phyloP scores from a whole-genome alignment of 495 filamentous ascomycete species.

The Umbilicaria muhlenbergii region DNA sequence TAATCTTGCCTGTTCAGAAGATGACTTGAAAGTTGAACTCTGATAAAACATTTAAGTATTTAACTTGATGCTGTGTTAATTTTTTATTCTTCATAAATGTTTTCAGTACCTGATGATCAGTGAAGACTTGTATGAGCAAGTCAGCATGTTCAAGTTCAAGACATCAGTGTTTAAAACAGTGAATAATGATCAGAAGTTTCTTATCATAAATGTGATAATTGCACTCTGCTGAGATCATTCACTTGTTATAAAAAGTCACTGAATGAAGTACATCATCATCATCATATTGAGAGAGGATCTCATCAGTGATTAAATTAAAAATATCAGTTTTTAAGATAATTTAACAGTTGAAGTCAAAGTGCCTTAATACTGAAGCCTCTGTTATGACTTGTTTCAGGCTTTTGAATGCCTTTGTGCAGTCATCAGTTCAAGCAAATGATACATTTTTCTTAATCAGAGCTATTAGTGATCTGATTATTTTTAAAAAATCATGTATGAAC shows the following conservation, averaged over 20 bases:
- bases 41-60: background rate
- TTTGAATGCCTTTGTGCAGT: background rate
- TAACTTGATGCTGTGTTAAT: no score
- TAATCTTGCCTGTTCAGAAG: no score
- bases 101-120: no score
- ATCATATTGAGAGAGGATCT: no score
- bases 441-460: conserved; percentile 3
- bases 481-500: conserved; percentile 12
- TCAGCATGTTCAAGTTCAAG: no score
- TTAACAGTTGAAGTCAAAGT: background rate
- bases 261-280: no score
- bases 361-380: no score
- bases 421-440: background rate
- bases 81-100: no score
- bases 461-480: conserved; percentile 2
- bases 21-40: no score
- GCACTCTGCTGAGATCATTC: conserved; percentile 10
- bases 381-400: background rate
- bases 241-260: background rate
- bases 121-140: no score
- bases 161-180: no score
- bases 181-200: conserved; percentile 11
- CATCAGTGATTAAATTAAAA: no score
- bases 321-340: background rate
- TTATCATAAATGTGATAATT: conserved; percentile 22